Evolutionary conservation across 805 yeast species (phyloP).

Genomic region (Komagataella ulmi): DNA sequence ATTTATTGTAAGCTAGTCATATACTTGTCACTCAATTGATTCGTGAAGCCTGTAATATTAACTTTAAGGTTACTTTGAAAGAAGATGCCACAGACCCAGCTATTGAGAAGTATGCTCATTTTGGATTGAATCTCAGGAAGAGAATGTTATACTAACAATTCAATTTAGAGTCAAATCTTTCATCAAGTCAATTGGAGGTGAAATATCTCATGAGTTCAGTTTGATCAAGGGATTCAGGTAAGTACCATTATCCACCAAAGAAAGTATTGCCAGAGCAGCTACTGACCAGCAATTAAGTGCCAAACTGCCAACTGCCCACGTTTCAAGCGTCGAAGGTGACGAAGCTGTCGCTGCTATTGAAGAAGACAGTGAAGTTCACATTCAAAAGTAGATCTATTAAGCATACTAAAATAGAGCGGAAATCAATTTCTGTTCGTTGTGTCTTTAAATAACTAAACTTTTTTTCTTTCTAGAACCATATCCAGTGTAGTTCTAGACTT

Average conservation of each 20-base stretch:
- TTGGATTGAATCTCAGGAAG: background rate
- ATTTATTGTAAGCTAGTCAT: constrained; percentile 14
- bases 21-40: background rate
- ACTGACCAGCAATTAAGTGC: constrained; percentile 12
- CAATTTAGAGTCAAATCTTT: constrained; percentile 28
- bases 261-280: background rate
- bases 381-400: constrained; percentile 8
- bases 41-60: background rate
- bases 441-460: background rate
- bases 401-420: background rate
- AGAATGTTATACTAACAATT: background rate
- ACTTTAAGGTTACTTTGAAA: constrained; percentile 21
- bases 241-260: constrained; percentile 3
- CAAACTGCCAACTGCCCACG: constrained; percentile 42
- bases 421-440: background rate
- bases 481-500: too few relatives aligned
- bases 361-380: constrained; percentile 55
- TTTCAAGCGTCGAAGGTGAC: constrained; percentile 29
- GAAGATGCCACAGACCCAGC: constrained; percentile 20
- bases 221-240: constrained; percentile 55
- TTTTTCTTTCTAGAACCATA: background rate
- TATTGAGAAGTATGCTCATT: constrained; percentile 11
- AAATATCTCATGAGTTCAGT: constrained; percentile 43
- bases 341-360: constrained; percentile 46
- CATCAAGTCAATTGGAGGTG: constrained; percentile 42